These are phyloP conservation scores for Trichomonas tenax DNA, from an alignment of 208 protist genomes.

Conservation along the genomic window DNA sequence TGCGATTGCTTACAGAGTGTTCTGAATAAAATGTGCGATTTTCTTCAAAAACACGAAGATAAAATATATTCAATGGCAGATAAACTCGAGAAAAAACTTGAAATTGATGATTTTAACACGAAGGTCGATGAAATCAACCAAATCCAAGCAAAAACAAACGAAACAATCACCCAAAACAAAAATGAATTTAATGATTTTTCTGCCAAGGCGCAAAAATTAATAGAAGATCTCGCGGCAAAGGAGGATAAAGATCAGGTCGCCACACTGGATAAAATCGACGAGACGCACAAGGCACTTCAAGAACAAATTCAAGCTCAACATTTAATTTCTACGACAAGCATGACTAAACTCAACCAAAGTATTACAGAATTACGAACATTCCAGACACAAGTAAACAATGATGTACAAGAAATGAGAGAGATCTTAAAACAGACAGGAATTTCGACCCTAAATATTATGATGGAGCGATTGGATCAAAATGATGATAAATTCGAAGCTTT, in stretches of 20 bases:
- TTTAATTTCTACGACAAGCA: neutral
- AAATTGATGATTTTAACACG: neutral
- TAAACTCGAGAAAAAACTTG: neutral
- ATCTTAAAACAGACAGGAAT: neutral
- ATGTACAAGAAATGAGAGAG: neutral
- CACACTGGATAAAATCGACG: neutral
- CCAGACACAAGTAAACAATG: neutral
- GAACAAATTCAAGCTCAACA: neutral
- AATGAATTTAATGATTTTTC: neutral
- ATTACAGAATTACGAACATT: neutral
- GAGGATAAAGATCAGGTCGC: neutral
- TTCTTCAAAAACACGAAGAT: neutral
- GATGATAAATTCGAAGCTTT: neutral
- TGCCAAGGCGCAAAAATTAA: neutral
- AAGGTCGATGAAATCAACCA: neutral
- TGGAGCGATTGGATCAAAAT: neutral
- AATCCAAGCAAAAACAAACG: neutral
- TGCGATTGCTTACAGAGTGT: neutral
- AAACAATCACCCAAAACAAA: neutral
- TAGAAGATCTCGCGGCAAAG: neutral
- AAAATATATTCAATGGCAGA: neutral
- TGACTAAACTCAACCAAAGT: neutral
- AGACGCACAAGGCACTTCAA: neutral
- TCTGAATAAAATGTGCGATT: neutral
- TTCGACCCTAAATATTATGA: neutral